Conservation (phyloP, 148 eudicot genomes). For the Rhododendron williamsianum region DNA sequence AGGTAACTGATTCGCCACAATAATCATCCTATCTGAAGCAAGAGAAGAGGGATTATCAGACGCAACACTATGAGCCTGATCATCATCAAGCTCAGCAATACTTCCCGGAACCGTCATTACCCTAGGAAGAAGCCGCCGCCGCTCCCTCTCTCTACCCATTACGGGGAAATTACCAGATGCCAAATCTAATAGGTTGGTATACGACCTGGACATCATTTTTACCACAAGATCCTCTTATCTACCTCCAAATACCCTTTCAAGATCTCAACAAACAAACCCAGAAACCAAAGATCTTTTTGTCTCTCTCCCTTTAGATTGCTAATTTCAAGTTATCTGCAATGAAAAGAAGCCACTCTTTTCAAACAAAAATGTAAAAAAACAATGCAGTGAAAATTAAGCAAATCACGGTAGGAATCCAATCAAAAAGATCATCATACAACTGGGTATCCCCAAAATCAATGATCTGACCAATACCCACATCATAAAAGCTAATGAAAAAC, state of each 20-base stretch:
- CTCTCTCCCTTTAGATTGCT: not conserved
- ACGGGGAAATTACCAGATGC: conserved; percentile 38
- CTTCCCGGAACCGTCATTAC: conserved; percentile 44
- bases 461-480: conserved; percentile 10
- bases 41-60: conserved; percentile 35
- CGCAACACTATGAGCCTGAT: conserved; percentile 27
- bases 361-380: not conserved
- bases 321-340: conserved; percentile 15
- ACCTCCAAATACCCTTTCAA: not conserved
- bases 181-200: conserved; percentile 37
- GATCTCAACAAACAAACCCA: conserved; percentile 7
- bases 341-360: not conserved
- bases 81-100: conserved; percentile 35
- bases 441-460: not conserved
- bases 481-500: not conserved
- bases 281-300: not conserved
- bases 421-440: not conserved
- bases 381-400: not conserved
- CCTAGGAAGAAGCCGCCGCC: conserved; percentile 26
- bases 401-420: not conserved
- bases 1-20: conserved; percentile 42
- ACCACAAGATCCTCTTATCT: not conserved
- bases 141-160: conserved; percentile 30
- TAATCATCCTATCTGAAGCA: conserved; percentile 31
- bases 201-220: conserved; percentile 40